Evolutionary conservation across 2,329 filamentous ascomycete species (phyloP).

Genomic region (Trichophyton simii): DNA sequence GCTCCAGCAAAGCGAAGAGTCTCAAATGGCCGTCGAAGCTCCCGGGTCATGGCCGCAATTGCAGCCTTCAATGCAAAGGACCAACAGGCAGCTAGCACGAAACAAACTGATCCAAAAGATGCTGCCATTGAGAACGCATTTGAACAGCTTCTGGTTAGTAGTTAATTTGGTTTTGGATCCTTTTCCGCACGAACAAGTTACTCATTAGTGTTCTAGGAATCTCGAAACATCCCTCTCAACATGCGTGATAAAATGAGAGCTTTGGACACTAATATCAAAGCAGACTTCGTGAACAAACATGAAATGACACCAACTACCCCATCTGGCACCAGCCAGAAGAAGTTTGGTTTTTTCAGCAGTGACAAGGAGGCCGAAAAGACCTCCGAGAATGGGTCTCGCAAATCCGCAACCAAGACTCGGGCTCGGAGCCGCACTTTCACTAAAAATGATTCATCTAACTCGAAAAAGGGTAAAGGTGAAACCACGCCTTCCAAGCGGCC

Average conservation of each 20-base stretch:
- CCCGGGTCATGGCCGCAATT: constrained; percentile 52
- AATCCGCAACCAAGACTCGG: constrained; percentile 34
- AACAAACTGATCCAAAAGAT: constrained; percentile 35
- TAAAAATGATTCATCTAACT: constrained; percentile 54
- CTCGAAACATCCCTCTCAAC: constrained; percentile 84
- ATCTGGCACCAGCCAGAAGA: constrained; percentile 2
- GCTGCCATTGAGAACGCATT: constrained; percentile 49
- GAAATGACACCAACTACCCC: constrained; percentile 36
- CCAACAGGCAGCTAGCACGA: constrained; percentile 31
- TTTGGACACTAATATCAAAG: constrained; percentile 78
- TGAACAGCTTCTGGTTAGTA: constrained; percentile 46
- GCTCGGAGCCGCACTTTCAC: constrained; percentile 70
- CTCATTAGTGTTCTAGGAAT: constrained; percentile 47
- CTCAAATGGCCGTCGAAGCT: constrained; percentile 35
- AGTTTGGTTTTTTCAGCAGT: constrained; percentile 10
- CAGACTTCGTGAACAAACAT: constrained; percentile 83
- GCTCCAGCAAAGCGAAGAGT: constrained; percentile 14
- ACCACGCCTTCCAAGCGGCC: constrained; percentile 53
- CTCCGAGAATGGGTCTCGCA: constrained; percentile 28
- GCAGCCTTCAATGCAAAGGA: constrained; percentile 48
- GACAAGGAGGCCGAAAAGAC: constrained; percentile 31
- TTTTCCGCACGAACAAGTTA: neutral
- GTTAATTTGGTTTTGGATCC: constrained; percentile 41
- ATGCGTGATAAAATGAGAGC: constrained; percentile 92
- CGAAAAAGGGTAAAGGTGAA: constrained; percentile 62